Base-by-base conservation (phyloP, 768 basidiomycete genomes). In the Trametes maxima region DNA sequence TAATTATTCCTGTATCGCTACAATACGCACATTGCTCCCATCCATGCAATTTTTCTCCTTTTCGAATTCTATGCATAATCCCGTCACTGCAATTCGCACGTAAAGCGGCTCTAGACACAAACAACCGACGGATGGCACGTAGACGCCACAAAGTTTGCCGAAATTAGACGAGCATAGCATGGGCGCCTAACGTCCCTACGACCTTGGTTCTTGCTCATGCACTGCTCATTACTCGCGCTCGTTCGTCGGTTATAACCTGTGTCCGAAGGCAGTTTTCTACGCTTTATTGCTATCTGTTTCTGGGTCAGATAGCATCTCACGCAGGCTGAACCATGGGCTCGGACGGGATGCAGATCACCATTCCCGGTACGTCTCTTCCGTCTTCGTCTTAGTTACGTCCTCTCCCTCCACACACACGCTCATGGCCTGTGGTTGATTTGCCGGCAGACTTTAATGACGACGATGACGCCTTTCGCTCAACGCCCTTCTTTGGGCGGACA, bases 371-470 rank as follows among this genome's bases (percentile, higher is more conserved):
- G 65, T 37, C 19, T 35, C 35, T 10, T 54, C 39, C 43, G n/a
- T 53, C 36, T 14, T n/a, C 22, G 52, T 19, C 47, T 48, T 16
- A 42, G 16, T 33, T 33, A 33, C 45, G 25, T 8, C 33, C 22
- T 33, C n/a, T 47, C 49, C 52, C 39, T 28, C n/a, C n/a, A n/a
- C 24, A 47, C 51, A 59, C 35, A 43, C 36, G 5, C 46, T 19
- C 39, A 17, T 21, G 12, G 10, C 22, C 16, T 21, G 2, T 14
- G n/a, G 10, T 5, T 6, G 14, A 3, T 10, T 17, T 22, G 21
- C 24, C 12, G 24, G 46, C 68, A 94, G 92, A 91, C 72, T 88
- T 94, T 74, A 88, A 87, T 67, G 90, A 88, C 66, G 90, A 92
- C 66, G 89, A 90, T 63, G 87, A 90, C 67, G 83, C 58, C 2